Base-by-base conservation (phyloP, 1,284 basidiomycete species). In the Prillingera fragicola region DNA sequence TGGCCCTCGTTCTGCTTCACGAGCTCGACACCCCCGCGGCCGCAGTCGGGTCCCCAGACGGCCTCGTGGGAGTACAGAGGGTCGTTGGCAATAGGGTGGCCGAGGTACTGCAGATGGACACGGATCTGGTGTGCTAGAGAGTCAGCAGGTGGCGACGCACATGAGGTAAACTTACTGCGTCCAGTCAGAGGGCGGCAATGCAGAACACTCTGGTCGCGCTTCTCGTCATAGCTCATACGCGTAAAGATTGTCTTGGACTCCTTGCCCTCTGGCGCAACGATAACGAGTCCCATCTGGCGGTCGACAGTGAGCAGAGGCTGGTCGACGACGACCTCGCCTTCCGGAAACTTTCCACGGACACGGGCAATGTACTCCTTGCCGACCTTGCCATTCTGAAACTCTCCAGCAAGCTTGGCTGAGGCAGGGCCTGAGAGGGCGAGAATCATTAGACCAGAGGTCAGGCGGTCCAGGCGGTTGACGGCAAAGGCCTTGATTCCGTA, bases 371-470 rank as follows among this genome's bases (percentile, higher is more conserved):
- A 96, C 63, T 94, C 89, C 71, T 96, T 96, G 54, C 79, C 78
- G 34, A 96, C 82, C 14, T 78, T 79, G 1, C 87, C 86, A 6
- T 80, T 78, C 49, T 80, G 75, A 64, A 98, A 97, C 70, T 94
- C 88, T 12, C 78, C 75, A 1, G 87, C 83, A 18, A 98, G 74
- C 14, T 75, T 69, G 17, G 81, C 77, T 0, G 91, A 88, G 21
- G 85, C 78, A 35, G 80, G 73, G 2, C 82, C 74, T 12, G 83
- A 84, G 12, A 91, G 76, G 0, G 90, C 88, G 42, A 96, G 77
- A 54, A 99, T 87, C 91, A 99, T 94, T 43, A 97, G 77, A 5
- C 95, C 95, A 0, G 89, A 94, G 0, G 95, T 98, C 15, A 98
- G 75, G 38, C 95, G 78, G 71, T 99, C 95, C 35, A 99, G 75